Conservation (phyloP, 2,329 filamentous ascomycete genomes). For the Penicillium sp. region DNA sequence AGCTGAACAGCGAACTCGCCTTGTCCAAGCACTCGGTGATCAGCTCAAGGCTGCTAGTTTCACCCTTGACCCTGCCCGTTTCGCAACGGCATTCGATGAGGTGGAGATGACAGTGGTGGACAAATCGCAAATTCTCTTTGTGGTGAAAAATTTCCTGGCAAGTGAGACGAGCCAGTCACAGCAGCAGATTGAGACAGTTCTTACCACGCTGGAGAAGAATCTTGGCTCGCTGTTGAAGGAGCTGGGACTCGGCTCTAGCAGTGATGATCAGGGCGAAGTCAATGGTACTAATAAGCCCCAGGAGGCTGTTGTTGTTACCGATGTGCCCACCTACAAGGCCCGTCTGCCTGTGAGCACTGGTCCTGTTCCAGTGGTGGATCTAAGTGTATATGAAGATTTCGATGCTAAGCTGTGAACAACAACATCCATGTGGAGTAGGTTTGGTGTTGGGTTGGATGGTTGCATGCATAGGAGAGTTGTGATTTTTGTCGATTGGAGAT, state of each 20-base stretch:
- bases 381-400: slow-evolving; percentile 82
- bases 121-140: slow-evolving; percentile 51
- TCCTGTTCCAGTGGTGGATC: slow-evolving; percentile 68
- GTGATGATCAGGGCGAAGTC: neutral
- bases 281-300: neutral
- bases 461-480: slow-evolving; percentile 11
- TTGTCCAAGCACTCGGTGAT: slow-evolving; percentile 46
- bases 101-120: slow-evolving; percentile 49
- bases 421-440: neutral
- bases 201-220: slow-evolving; percentile 52
- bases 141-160: slow-evolving; percentile 53
- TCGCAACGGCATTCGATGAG: slow-evolving; percentile 47
- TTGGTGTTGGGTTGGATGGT: slow-evolving; percentile 3
- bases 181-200: slow-evolving; percentile 50
- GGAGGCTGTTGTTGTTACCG: slow-evolving; percentile 64
- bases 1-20: slow-evolving; percentile 46
- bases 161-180: slow-evolving; percentile 51
- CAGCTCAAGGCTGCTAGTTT: slow-evolving; percentile 52
- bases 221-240: slow-evolving; percentile 47
- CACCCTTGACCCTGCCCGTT: slow-evolving; percentile 40
- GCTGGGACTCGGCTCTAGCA: slow-evolving; percentile 38
- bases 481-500: slow-evolving; percentile 12
- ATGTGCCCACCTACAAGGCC: slow-evolving; percentile 79
- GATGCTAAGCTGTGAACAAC: slow-evolving; percentile 71
- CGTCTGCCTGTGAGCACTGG: slow-evolving; percentile 70